A percentile compares a stretch with the other conserved stretches of the same genome.
phyloP scores from a whole-genome alignment of 768 basidiomycete genomes.

The Termitomyces sp. region DNA sequence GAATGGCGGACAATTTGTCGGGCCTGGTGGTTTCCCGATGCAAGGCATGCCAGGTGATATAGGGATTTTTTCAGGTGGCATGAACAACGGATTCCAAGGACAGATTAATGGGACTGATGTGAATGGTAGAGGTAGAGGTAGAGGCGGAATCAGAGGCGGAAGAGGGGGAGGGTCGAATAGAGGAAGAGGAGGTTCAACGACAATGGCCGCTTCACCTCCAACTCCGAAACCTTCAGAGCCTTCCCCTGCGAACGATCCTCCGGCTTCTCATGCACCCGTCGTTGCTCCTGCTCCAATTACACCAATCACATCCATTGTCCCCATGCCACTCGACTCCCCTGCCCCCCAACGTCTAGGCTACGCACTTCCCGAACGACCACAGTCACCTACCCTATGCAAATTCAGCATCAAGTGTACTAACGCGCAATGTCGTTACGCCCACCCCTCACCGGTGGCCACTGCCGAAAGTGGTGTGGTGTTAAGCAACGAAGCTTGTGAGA shows the following conservation, averaged over 20 bases:
- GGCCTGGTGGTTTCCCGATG: constrained; percentile 58
- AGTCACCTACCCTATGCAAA: constrained; percentile 91
- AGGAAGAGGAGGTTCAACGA: constrained; percentile 41
- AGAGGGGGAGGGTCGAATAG: constrained; percentile 45
- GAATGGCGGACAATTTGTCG: constrained; percentile 54
- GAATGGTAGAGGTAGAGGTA: constrained; percentile 37
- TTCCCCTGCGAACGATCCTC: constrained; percentile 9
- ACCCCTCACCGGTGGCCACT: constrained; percentile 96
- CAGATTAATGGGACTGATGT: constrained; percentile 26
- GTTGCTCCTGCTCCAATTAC: constrained; percentile 26
- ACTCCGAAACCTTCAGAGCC: constrained; percentile 20
- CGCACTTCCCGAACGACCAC: constrained; percentile 71
- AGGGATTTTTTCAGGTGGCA: constrained; percentile 42
- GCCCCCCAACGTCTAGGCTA: constrained; percentile 43
- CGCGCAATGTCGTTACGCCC: constrained; percentile 84
- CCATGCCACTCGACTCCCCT: constrained; percentile 19
- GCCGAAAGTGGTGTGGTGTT: constrained; percentile 92
- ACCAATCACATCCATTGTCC: constrained; percentile 15
- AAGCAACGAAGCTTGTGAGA: constrained; percentile 90
- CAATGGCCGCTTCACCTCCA: constrained; percentile 18
- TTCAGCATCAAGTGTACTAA: constrained; percentile 91
- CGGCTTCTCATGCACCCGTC: constrained; percentile 26
- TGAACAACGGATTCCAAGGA: constrained; percentile 37
- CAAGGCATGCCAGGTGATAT: constrained; percentile 55
- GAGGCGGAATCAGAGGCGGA: constrained; percentile 39